Evolutionary conservation across 805 yeast species (phyloP).

Genomic region (Zygosaccharomyces lentus): DNA sequence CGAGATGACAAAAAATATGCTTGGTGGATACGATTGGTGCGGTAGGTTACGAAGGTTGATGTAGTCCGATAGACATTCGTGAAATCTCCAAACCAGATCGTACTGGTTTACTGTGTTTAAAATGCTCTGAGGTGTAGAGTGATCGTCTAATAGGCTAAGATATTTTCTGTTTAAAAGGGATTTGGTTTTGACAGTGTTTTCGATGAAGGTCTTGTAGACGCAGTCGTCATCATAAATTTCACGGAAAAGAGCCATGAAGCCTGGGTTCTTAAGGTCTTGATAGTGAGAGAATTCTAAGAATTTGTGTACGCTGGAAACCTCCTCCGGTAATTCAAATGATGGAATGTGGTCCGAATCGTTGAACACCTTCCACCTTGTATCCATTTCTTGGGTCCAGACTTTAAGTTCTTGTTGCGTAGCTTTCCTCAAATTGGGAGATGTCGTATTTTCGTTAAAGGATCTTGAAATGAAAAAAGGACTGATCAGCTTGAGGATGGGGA

Average conservation of each 20-base stretch:
- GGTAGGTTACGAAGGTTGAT: slow-evolving; percentile 35
- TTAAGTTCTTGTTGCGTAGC: slow-evolving; percentile 24
- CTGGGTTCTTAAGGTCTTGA: slow-evolving; percentile 23
- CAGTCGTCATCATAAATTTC: slow-evolving; percentile 30
- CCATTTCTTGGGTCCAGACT: slow-evolving; percentile 30
- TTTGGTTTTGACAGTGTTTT: slow-evolving; percentile 26
- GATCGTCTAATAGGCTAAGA: slow-evolving; percentile 16
- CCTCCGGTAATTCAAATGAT: slow-evolving; percentile 19
- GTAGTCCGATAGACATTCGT: slow-evolving; percentile 37
- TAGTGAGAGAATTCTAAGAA: slow-evolving; percentile 26
- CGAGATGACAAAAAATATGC: slow-evolving; percentile 17
- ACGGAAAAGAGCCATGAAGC: slow-evolving; percentile 19
- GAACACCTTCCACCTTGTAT: slow-evolving; percentile 23
- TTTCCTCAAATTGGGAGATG: slow-evolving; percentile 26
- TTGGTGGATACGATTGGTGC: slow-evolving; percentile 13
- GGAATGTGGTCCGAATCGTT: slow-evolving; percentile 3
- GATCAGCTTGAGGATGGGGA: slow-evolving; percentile 39
- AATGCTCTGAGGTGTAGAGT: slow-evolving; percentile 27
- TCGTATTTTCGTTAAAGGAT: slow-evolving; percentile 33
- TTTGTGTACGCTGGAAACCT: slow-evolving; percentile 20
- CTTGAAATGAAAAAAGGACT: slow-evolving; percentile 44
- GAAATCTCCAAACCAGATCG: slow-evolving; percentile 42
- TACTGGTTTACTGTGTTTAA: slow-evolving; percentile 35
- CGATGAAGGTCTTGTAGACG: slow-evolving; percentile 27
- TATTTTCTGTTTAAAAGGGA: slow-evolving; percentile 22